Evolutionary conservation across 352 stramenopile genomes (phyloP).

Genomic region (Phytophthora ohioensis): DNA sequence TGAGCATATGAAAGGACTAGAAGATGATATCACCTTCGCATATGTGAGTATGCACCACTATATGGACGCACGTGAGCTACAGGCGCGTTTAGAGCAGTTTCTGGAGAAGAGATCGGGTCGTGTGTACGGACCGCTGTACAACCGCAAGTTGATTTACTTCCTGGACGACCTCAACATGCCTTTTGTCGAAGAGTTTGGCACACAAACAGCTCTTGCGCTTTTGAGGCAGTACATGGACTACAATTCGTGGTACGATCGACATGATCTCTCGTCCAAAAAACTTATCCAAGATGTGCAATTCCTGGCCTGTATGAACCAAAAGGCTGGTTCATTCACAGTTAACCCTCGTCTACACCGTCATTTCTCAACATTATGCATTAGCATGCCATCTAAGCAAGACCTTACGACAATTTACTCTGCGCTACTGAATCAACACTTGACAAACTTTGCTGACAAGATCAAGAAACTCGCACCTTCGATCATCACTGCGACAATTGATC

Average conservation of each 20-base stretch:
- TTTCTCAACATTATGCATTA: conserved; percentile 85
- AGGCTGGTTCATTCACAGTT: conserved; percentile 88
- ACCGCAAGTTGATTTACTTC: conserved; percentile 89
- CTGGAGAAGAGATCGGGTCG: conserved; percentile 90
- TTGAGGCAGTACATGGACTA: conserved; percentile 94
- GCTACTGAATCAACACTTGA: conserved; percentile 71
- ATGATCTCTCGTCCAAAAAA: conserved; percentile 89
- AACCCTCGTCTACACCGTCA: conserved; percentile 91
- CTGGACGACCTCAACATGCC: conserved; percentile 94
- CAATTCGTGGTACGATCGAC: conserved; percentile 90
- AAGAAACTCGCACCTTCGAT: conserved; percentile 72
- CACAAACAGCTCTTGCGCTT: conserved; percentile 90
- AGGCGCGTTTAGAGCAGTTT: conserved; percentile 79
- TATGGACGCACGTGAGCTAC: conserved; percentile 84
- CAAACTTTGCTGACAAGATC: conserved; percentile 81
- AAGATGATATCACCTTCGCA: conserved; percentile 65
- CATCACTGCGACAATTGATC: conserved; percentile 83
- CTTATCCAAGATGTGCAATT: conserved; percentile 91
- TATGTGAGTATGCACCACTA: conserved; percentile 89
- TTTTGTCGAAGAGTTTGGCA: conserved; percentile 87
- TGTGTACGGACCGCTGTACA: conserved; percentile 84
- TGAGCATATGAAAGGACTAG: conserved; percentile 75
- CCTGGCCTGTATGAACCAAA: conserved; percentile 92
- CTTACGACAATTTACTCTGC: conserved; percentile 77
- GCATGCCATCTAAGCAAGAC: conserved; percentile 72